phyloP scores from a whole-genome alignment of 2,329 filamentous ascomycete genomes.

The Daldinia sp. region DNA sequence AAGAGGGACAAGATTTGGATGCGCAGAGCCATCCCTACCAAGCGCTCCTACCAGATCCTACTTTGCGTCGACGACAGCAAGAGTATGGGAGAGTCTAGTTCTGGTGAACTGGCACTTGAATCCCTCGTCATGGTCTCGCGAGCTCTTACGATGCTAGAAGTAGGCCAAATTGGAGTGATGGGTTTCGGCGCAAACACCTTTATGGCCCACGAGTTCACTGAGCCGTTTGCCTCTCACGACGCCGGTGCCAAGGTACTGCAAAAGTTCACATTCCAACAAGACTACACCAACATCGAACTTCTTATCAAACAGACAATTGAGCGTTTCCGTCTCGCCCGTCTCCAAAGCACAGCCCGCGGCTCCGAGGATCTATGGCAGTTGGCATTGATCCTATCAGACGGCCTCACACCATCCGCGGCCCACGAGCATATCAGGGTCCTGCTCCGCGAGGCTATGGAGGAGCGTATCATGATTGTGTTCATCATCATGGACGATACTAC shows the following conservation, averaged over 20 bases:
- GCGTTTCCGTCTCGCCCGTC: constrained; percentile 79
- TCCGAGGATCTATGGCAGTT: constrained; percentile 90
- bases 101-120: constrained; percentile 85
- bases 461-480: constrained; percentile 97
- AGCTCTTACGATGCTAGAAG: constrained; percentile 90
- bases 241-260: constrained; percentile 85
- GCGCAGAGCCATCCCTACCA: constrained; percentile 88
- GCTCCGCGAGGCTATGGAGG: constrained; percentile 86
- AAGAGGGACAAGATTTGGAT: constrained; percentile 99
- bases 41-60: constrained; percentile 96
- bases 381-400: constrained; percentile 90
- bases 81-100: constrained; percentile 85
- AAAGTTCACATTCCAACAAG: constrained; percentile 84
- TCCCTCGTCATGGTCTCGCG: constrained; percentile 92
- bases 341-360: constrained; percentile 60
- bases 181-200: constrained; percentile 87
- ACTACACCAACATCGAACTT: constrained; percentile 83
- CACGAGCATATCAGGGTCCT: constrained; percentile 85
- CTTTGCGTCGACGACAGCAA: constrained; percentile 96
- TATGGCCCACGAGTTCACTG: constrained; percentile 85
- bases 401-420: constrained; percentile 81
- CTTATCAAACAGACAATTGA: constrained; percentile 81
- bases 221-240: constrained; percentile 78
- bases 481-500: constrained; percentile 83
- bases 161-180: constrained; percentile 89